phyloP scores from a whole-genome alignment of 805 yeast species.

The Candida corydali region DNA sequence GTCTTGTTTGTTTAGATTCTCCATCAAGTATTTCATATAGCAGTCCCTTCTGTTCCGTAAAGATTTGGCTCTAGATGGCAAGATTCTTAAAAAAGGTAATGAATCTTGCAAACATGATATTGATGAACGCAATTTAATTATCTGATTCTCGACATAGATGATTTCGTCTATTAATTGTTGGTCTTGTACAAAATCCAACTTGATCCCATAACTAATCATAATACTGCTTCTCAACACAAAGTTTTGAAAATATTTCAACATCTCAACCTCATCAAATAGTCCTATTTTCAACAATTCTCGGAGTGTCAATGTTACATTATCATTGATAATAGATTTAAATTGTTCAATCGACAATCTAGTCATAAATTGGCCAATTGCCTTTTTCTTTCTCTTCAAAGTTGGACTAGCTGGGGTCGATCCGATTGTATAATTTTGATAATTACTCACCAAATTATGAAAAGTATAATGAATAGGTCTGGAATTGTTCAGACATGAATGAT shows the following conservation, averaged over 20 bases:
- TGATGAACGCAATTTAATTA: conserved; percentile 56
- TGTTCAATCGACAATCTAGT: conserved; percentile 31
- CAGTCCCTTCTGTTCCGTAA: conserved; percentile 41
- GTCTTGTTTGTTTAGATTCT: conserved; percentile 16
- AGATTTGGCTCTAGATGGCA: conserved; percentile 18
- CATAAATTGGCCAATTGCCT: conserved; percentile 43
- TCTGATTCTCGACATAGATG: conserved; percentile 50
- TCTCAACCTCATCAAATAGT: conserved; percentile 28
- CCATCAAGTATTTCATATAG: conserved; percentile 41
- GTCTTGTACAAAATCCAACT: conserved; percentile 37
- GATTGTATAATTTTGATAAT: conserved; percentile 54
- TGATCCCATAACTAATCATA: conserved; percentile 48
- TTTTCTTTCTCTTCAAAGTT: conserved; percentile 44
- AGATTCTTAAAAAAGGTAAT: conserved; percentile 40
- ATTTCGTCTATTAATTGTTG: conserved; percentile 45
- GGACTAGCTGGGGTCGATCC: conserved; percentile 62
- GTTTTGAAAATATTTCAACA: conserved; percentile 42
- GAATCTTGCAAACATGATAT: conserved; percentile 53
- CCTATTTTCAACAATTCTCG: conserved; percentile 7
- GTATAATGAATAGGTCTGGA: conserved; percentile 67
- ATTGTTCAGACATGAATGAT: conserved; percentile 45
- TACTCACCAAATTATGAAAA: conserved; percentile 59
- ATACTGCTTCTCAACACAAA: conserved; percentile 51
- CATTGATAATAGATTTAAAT: conserved; percentile 31
- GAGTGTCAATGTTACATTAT: conserved; percentile 28